Percentiles rank a stretch among this genome's conserved stretches.
Conservation (phyloP, 805 yeast species). For the Clavispora fructus region DNA sequence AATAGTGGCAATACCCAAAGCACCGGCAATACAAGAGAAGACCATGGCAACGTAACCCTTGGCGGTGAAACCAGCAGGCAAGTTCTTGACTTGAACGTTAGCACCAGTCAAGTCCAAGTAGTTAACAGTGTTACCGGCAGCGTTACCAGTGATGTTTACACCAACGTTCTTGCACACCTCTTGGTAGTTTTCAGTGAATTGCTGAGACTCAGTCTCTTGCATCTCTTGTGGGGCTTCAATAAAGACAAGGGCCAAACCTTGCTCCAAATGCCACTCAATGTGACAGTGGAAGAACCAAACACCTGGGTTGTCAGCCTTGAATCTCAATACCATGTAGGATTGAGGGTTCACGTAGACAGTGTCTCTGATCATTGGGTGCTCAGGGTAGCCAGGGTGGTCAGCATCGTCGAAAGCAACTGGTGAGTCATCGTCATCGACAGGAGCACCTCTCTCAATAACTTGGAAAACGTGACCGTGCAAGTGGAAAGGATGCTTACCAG, state of each 20-base stretch:
- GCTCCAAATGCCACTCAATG: constrained; percentile 96
- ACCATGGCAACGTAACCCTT: constrained; percentile 92
- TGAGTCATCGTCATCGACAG: constrained; percentile 46
- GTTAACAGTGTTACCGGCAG: constrained; percentile 73
- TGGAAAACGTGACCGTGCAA: constrained; percentile 93
- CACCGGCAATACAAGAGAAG: constrained; percentile 82
- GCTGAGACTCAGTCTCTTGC: constrained; percentile 46
- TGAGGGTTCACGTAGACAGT: constrained; percentile 73
- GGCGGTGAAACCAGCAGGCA: constrained; percentile 91
- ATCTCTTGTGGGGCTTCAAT: constrained; percentile 80
- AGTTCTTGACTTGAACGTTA: constrained; percentile 56
- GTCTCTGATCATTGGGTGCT: constrained; percentile 81
- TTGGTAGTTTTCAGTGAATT: constrained; percentile 55
- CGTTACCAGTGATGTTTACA: constrained; percentile 66
- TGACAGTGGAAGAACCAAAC: constrained; percentile 99
- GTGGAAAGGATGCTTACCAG: constrained; percentile 97
- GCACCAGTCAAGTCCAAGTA: constrained; percentile 69
- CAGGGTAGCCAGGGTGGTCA: constrained; percentile 46
- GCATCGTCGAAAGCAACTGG: constrained; percentile 55
- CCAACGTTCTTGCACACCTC: constrained; percentile 56
- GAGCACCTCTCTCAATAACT: constrained; percentile 65
- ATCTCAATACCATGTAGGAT: constrained; percentile 80
- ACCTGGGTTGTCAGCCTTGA: constrained; percentile 93
- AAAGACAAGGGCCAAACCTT: constrained; percentile 79
- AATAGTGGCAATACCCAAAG: constrained; percentile 74